Evolutionary conservation across 2,329 filamentous ascomycete species (phyloP).

Genomic region (Didymella exigua): DNA sequence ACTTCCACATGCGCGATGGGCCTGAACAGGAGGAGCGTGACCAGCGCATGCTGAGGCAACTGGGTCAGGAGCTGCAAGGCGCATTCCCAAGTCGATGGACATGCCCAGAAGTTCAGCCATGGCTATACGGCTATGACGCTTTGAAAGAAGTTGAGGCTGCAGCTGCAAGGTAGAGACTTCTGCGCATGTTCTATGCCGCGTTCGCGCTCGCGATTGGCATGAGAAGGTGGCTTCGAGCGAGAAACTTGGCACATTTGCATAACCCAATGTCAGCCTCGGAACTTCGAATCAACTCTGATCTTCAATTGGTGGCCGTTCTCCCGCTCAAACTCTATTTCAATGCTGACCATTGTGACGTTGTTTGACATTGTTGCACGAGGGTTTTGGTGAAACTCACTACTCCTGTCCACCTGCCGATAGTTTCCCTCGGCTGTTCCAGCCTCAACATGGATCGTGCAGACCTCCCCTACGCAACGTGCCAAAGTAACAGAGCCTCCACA

Average conservation of each 20-base stretch:
- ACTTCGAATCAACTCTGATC: neutral
- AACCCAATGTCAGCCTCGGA: constrained; percentile 8
- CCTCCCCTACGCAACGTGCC: constrained; percentile 3
- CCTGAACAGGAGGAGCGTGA: constrained; percentile 65
- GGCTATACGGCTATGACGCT: constrained; percentile 46
- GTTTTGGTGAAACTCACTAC: constrained; percentile 13
- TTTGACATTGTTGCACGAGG: constrained; percentile 13
- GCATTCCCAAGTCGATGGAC: constrained; percentile 67
- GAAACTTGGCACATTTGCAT: neutral
- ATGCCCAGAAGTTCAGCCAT: constrained; percentile 44
- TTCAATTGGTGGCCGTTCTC: neutral
- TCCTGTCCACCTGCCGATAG: neutral
- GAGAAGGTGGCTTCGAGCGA: neutral
- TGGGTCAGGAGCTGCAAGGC: constrained; percentile 57
- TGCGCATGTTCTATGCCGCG: neutral
- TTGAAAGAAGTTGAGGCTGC: constrained; percentile 36
- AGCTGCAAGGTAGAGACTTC: constrained; percentile 3
- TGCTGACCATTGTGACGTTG: constrained; percentile 5
- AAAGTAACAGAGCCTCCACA: constrained; percentile 1
- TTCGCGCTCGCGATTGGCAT: neutral
- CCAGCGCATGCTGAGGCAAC: constrained; percentile 60
- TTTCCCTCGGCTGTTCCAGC: constrained; percentile 13
- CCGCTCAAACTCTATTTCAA: neutral
- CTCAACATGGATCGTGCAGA: neutral
- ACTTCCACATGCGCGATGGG: constrained; percentile 56